A percentile compares a stretch with the other conserved stretches of the same genome.
phyloP scores from a whole-genome alignment of 2,329 filamentous ascomycete species.

The Allantophomopsis lycopodina region DNA sequence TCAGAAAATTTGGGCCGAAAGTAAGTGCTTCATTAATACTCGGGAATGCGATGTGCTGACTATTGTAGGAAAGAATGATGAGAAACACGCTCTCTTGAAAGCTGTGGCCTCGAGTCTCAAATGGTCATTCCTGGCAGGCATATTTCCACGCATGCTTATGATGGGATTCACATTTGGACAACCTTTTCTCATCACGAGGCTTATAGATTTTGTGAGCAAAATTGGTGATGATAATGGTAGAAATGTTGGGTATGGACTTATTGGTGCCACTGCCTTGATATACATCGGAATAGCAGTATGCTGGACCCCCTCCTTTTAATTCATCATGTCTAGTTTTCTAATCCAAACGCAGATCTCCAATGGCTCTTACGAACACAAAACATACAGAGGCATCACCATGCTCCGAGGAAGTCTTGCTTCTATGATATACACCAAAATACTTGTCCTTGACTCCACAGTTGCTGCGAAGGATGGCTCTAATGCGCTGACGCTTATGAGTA shows the following conservation, averaged over 20 bases:
- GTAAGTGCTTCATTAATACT: no score
- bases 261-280: slow-evolving; percentile 24
- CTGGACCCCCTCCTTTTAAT: no score
- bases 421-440: slow-evolving; percentile 18
- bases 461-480: slow-evolving; percentile 17
- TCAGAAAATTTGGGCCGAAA: no score
- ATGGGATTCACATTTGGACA: slow-evolving; percentile 20
- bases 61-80: not conserved
- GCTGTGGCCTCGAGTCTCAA: not conserved
- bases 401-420: slow-evolving; percentile 20
- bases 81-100: no score
- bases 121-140: not conserved
- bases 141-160: not conserved
- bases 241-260: slow-evolving; percentile 22
- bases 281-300: slow-evolving; percentile 27
- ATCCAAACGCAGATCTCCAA: slow-evolving; percentile 2
- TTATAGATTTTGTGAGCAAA: slow-evolving; percentile 15
- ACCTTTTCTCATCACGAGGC: slow-evolving; percentile 19
- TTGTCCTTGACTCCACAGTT: slow-evolving; percentile 9
- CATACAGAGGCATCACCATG: slow-evolving; percentile 22
- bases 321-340: no score
- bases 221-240: slow-evolving; percentile 11
- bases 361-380: slow-evolving; percentile 20
- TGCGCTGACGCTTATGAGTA: slow-evolving; percentile 26
- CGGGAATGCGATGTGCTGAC: no score